Percentiles rank a stretch among this genome's conserved stretches.
Evolutionary conservation across 1,284 basidiomycete species (phyloP).

Genomic region (Moniliella sp.): DNA sequence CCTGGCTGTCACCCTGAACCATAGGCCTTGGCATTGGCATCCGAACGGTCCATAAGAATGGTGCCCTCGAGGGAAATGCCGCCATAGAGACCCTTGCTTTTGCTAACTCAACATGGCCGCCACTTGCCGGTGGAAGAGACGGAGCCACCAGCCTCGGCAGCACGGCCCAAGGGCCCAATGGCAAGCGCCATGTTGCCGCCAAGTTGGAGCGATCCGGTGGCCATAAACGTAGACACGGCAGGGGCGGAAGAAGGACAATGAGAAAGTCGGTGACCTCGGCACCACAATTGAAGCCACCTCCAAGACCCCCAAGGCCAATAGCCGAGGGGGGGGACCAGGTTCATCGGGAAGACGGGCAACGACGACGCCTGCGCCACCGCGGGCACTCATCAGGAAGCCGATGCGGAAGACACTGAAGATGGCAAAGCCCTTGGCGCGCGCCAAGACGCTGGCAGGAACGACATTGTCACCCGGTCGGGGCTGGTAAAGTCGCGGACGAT

Average conservation of each 20-base stretch:
- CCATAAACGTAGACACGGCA: slow-evolving; percentile 67
- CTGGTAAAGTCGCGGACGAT: slow-evolving; percentile 27
- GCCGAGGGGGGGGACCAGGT: slow-evolving; percentile 76
- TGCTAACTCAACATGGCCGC: slow-evolving; percentile 74
- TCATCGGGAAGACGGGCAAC: slow-evolving; percentile 50
- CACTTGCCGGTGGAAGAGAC: slow-evolving; percentile 66
- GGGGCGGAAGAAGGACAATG: slow-evolving; percentile 59
- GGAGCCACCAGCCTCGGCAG: slow-evolving; percentile 72
- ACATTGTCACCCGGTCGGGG: slow-evolving; percentile 21
- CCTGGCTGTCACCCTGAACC: slow-evolving; percentile 14
- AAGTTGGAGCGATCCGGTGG: slow-evolving; percentile 68
- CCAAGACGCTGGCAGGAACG: slow-evolving; percentile 37
- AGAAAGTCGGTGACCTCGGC: slow-evolving; percentile 86
- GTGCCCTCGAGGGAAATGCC: slow-evolving; percentile 70
- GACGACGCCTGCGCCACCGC: slow-evolving; percentile 71
- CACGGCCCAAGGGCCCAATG: slow-evolving; percentile 75
- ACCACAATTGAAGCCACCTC: slow-evolving; percentile 58
- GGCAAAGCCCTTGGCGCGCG: slow-evolving; percentile 57
- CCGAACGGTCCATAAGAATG: slow-evolving; percentile 76
- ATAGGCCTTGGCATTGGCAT: slow-evolving; percentile 38
- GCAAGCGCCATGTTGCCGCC: slow-evolving; percentile 46
- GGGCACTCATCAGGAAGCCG: slow-evolving; percentile 42
- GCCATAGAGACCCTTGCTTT: slow-evolving; percentile 75
- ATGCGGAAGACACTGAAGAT: slow-evolving; percentile 39
- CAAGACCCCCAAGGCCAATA: slow-evolving; percentile 61